phyloP scores from a whole-genome alignment of 2,329 filamentous ascomycete species.

The Daldinia eschscholtzii region DNA sequence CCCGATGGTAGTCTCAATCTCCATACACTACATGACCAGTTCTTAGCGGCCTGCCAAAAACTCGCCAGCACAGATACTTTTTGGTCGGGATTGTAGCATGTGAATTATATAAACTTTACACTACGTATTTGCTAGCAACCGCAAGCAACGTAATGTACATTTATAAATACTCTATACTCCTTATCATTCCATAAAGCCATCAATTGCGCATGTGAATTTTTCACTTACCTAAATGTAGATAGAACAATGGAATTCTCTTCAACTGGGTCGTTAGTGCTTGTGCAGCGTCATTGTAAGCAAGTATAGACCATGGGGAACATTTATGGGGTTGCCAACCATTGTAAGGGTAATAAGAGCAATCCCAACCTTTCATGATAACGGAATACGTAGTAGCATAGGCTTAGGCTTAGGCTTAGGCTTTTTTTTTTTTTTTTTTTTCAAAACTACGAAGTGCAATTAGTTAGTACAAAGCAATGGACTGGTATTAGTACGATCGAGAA shows the following conservation, averaged over 20 bases:
- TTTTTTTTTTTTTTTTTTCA: too few species aligned
- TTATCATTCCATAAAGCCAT: not conserved
- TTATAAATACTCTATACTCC: not conserved
- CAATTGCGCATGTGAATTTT: not conserved
- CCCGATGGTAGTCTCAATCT: not conserved
- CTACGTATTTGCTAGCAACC: not conserved
- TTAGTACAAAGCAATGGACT: not conserved
- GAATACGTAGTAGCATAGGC: too few species aligned
- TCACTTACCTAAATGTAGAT: not conserved
- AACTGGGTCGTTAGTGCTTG: too few species aligned
- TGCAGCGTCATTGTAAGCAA: too few species aligned
- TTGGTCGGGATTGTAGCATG: slow-evolving; percentile 33
- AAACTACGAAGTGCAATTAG: too few species aligned
- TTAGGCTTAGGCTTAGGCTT: too few species aligned
- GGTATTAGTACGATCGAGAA: not conserved
- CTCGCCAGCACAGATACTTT: slow-evolving; percentile 36
- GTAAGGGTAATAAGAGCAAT: too few species aligned
- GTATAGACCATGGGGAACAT: too few species aligned
- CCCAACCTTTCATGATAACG: too few species aligned
- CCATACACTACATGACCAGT: slow-evolving; percentile 32
- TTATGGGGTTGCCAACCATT: too few species aligned
- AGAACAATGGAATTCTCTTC: not conserved
- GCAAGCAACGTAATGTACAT: not conserved
- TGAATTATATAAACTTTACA: not conserved
- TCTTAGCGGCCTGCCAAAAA: slow-evolving; percentile 41